phyloP scores from a whole-genome alignment of 345 rosid genomes.

The Hevea brasiliensis region DNA sequence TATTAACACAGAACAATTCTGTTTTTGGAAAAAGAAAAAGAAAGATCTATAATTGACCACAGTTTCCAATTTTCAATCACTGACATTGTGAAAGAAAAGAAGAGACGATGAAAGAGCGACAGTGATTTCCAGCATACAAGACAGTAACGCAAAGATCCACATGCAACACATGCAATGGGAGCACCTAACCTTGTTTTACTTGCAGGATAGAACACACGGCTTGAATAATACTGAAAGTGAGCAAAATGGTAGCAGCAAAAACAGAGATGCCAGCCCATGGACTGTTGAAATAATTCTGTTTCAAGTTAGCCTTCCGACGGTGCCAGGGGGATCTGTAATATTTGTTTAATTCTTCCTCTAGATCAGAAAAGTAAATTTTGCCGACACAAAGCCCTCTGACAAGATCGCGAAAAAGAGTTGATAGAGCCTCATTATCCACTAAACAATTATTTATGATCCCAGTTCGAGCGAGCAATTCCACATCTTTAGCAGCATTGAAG shows the following conservation, averaged over 20 bases:
- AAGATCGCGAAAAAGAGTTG: neutral
- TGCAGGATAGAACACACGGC: neutral
- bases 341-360: neutral
- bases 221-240: conserved; percentile 12
- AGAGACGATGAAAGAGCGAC: too few relatives aligned
- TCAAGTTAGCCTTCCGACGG: conserved; percentile 17
- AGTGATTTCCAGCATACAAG: too few relatives aligned
- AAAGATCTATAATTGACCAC: too few relatives aligned
- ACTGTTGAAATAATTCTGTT: conserved; percentile 10
- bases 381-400: rapidly evolving
- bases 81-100: too few relatives aligned
- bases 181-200: neutral
- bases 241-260: neutral
- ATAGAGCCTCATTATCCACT: neutral
- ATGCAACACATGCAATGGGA: too few relatives aligned
- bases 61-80: too few relatives aligned
- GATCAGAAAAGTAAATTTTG: neutral
- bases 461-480: neutral
- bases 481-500: conserved; percentile 7
- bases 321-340: conserved; percentile 1
- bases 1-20: too few relatives aligned
- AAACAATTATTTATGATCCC: neutral
- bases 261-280: conserved; percentile 24
- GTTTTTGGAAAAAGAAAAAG: too few relatives aligned
- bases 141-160: too few relatives aligned